These are phyloP conservation scores for Claviceps humidiphila DNA, from an alignment of 2,329 filamentous ascomycete genomes.

Conservation along the genomic window DNA sequence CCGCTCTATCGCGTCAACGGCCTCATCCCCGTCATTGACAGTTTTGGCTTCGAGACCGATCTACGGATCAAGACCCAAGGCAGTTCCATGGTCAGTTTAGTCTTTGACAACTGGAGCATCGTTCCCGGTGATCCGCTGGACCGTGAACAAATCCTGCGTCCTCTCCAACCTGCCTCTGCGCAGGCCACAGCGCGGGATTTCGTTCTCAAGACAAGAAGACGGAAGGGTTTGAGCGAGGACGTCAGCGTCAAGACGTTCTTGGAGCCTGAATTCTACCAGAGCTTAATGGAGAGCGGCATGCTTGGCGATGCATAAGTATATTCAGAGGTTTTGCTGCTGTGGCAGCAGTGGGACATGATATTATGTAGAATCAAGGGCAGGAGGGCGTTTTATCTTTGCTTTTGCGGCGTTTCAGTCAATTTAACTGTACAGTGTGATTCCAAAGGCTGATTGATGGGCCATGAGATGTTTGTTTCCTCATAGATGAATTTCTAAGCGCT, in stretches of 20 bases:
- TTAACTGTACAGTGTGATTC: background rate
- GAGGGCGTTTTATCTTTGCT: background rate
- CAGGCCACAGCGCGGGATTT: constrained; percentile 91
- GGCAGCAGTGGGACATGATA: background rate
- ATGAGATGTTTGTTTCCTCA: background rate
- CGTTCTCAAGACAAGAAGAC: constrained; percentile 83
- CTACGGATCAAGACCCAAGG: constrained; percentile 92
- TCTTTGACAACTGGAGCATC: constrained; percentile 93
- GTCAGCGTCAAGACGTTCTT: constrained; percentile 93
- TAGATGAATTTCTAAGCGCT: too few relatives aligned
- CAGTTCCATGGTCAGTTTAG: constrained; percentile 75
- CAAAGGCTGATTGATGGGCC: background rate
- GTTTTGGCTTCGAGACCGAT: constrained; percentile 96
- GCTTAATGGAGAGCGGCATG: constrained; percentile 76
- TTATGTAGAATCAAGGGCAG: background rate
- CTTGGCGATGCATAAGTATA: constrained; percentile 41
- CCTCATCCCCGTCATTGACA: constrained; percentile 89
- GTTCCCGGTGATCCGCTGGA: constrained; percentile 94
- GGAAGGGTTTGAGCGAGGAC: constrained; percentile 91
- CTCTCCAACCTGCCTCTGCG: constrained; percentile 74
- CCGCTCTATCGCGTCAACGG: constrained; percentile 87
- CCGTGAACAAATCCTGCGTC: constrained; percentile 65
- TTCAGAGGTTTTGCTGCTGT: background rate
- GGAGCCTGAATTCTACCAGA: constrained; percentile 85
- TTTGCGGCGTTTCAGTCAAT: background rate